Conservation (phyloP, 2,329 filamentous ascomycete species). For the Cladophialophora bantiana region DNA sequence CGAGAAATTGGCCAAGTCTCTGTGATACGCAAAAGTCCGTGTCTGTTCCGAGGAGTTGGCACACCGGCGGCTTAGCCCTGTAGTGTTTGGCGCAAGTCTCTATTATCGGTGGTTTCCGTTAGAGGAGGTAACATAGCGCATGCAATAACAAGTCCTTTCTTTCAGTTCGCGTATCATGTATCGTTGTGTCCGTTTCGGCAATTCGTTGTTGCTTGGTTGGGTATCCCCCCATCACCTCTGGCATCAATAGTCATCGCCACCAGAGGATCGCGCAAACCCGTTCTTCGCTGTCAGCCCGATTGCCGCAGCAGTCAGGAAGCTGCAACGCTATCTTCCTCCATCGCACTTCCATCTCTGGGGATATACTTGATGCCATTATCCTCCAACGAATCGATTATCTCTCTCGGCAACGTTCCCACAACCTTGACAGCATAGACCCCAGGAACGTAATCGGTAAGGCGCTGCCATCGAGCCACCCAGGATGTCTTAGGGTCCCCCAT, state of each 20-base stretch:
- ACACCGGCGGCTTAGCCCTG: not conserved
- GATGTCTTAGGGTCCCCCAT: slow-evolving; percentile 81
- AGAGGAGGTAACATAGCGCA: not conserved
- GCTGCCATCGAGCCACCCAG: slow-evolving; percentile 98
- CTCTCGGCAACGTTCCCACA: slow-evolving; percentile 71
- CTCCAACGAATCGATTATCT: slow-evolving; percentile 63
- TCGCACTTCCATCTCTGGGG: slow-evolving; percentile 58
- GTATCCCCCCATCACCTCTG: not conserved
- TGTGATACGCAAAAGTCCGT: slow-evolving; percentile 27
- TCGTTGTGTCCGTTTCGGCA: too few relatives aligned
- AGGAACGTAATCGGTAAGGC: slow-evolving; percentile 83
- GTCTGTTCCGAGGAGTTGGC: slow-evolving; percentile 3
- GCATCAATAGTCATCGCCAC: not conserved
- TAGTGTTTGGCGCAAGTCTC: slow-evolving; percentile 12
- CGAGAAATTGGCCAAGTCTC: slow-evolving; percentile 71
- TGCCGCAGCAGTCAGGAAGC: slow-evolving; percentile 12
- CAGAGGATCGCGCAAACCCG: not conserved
- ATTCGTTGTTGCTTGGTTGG: not conserved
- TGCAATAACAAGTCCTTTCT: not conserved
- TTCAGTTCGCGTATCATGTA: not conserved
- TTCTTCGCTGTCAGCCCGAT: not conserved
- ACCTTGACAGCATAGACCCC: slow-evolving; percentile 97
- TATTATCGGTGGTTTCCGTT: slow-evolving; percentile 4
- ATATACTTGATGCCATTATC: slow-evolving; percentile 68
- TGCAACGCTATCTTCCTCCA: slow-evolving; percentile 53